Conservation (phyloP, 2,329 filamentous ascomycete species). For the Aspergillus flavus region DNA sequence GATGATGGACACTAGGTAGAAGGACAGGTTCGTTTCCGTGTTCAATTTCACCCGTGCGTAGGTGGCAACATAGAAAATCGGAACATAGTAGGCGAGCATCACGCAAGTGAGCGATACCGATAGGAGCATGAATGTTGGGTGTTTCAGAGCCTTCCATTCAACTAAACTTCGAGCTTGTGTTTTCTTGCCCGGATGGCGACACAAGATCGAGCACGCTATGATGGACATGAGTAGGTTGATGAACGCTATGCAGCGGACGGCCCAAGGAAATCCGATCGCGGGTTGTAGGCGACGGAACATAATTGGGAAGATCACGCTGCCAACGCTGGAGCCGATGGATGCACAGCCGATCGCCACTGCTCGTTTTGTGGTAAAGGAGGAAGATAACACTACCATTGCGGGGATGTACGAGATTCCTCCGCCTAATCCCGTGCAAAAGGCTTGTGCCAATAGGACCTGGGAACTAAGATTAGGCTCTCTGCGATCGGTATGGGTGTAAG, state of each 20-base stretch:
- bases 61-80: slow-evolving; percentile 46
- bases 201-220: slow-evolving; percentile 38
- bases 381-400: slow-evolving; percentile 33
- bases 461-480: neutral
- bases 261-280: slow-evolving; percentile 62
- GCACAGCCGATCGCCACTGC: slow-evolving; percentile 60
- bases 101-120: slow-evolving; percentile 50
- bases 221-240: slow-evolving; percentile 49
- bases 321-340: slow-evolving; percentile 60
- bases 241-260: slow-evolving; percentile 59
- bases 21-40: slow-evolving; percentile 48
- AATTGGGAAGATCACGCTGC: slow-evolving; percentile 63
- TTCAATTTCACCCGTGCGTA: slow-evolving; percentile 51
- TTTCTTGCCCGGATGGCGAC: slow-evolving; percentile 41
- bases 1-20: slow-evolving; percentile 55
- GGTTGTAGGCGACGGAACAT: slow-evolving; percentile 57
- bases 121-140: slow-evolving; percentile 46
- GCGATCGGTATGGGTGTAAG: neutral
- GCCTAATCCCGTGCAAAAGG: slow-evolving; percentile 36
- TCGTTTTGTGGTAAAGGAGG: slow-evolving; percentile 47
- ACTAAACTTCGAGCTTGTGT: slow-evolving; percentile 43
- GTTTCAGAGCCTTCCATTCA: slow-evolving; percentile 42
- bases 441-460: slow-evolving; percentile 52
- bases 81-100: slow-evolving; percentile 52
- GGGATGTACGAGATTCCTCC: slow-evolving; percentile 37